phyloP scores from a whole-genome alignment of 192 early-diverging fungal genomes.

The Backusella australiensis region DNA sequence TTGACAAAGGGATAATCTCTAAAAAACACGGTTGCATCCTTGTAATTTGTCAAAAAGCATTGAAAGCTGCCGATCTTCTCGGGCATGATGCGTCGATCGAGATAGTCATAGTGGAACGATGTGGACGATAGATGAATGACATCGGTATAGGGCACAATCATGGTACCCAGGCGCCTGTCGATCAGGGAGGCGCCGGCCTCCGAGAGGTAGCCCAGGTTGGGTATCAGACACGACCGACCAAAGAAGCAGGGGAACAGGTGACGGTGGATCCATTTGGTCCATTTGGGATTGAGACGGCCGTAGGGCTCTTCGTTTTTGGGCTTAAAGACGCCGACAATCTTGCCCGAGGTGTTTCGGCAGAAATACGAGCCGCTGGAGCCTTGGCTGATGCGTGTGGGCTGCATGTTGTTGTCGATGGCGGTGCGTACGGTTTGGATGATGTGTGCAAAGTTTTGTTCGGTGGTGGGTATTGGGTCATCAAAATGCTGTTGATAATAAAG shows the following conservation, averaged over 20 bases:
- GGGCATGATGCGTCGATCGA: conserved; percentile 41
- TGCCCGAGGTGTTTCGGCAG: conserved; percentile 68
- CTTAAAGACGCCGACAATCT: conserved; percentile 89
- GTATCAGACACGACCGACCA: conserved; percentile 82
- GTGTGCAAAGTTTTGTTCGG: conserved; percentile 36
- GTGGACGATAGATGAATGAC: conserved; percentile 69
- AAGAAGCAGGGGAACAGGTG: conserved; percentile 89
- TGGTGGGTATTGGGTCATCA: conserved; percentile 38
- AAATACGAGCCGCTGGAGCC: conserved; percentile 94
- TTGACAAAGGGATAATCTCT: conserved; percentile 52
- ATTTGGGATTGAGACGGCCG: conserved; percentile 74
- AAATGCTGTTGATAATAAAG: not conserved
- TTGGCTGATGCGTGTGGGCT: conserved; percentile 55
- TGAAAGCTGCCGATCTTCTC: conserved; percentile 85
- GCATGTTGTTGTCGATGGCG: conserved; percentile 45
- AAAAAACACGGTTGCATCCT: conserved; percentile 84
- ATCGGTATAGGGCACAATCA: conserved; percentile 84
- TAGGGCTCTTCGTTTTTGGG: conserved; percentile 78
- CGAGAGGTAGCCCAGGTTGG: conserved; percentile 86
- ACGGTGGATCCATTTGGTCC: conserved; percentile 90
- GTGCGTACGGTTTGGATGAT: conserved; percentile 51
- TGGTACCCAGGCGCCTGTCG: conserved; percentile 64
- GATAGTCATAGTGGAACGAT: conserved; percentile 79
- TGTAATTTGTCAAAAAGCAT: conserved; percentile 75
- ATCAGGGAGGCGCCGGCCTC: conserved; percentile 86